phyloP scores from a whole-genome alignment of 1,139 yeast genomes.

The Candida labiduridarum region DNA sequence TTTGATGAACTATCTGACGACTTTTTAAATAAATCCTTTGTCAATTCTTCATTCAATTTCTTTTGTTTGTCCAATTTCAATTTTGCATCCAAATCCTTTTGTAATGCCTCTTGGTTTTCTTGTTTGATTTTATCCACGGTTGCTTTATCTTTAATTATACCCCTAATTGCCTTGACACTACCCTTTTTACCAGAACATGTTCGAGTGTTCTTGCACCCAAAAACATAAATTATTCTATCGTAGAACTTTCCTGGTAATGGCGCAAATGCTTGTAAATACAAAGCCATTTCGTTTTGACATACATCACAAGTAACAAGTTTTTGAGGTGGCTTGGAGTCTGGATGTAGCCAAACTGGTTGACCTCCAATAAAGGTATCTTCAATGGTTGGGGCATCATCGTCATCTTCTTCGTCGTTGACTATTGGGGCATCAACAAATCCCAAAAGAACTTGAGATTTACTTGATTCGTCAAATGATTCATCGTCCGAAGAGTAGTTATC shows the following conservation, averaged over 20 bases:
- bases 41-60: conserved; percentile 45
- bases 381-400: conserved; percentile 49
- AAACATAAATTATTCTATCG: conserved; percentile 80
- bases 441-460: conserved; percentile 42
- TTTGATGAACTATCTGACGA: conserved; percentile 21
- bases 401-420: conserved; percentile 16
- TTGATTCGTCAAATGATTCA: conserved; percentile 25
- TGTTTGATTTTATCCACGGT: conserved; percentile 42
- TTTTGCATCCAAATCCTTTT: conserved; percentile 42
- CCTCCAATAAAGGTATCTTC: conserved; percentile 87
- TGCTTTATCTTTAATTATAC: conserved; percentile 61
- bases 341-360: conserved; percentile 60
- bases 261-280: conserved; percentile 77
- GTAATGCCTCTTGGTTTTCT: conserved; percentile 37
- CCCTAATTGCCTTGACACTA: conserved; percentile 72
- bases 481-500: conserved; percentile 50
- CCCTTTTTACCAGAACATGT: conserved; percentile 71
- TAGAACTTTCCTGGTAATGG: conserved; percentile 72
- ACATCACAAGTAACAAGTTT: conserved; percentile 60
- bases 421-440: conserved; percentile 67
- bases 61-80: conserved; percentile 44
- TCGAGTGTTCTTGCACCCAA: conserved; percentile 63
- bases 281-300: conserved; percentile 64
- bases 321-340: conserved; percentile 55
- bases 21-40: conserved; percentile 43